Evolutionary conservation across 805 yeast species (phyloP).

Genomic region (Millerozyma acaciae): DNA sequence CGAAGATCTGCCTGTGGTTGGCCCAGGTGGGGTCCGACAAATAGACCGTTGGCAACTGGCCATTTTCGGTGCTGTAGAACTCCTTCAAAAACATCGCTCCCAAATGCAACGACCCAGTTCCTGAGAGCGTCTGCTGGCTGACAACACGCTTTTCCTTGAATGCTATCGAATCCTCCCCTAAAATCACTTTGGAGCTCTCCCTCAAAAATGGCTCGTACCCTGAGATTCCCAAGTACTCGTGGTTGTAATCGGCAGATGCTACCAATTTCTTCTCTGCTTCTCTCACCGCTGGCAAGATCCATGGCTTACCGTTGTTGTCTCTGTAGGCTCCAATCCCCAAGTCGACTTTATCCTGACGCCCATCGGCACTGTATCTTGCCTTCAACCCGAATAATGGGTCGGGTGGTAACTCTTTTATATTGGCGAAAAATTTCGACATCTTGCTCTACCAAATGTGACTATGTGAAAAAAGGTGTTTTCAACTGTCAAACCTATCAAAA

Average conservation of each 20-base stretch:
- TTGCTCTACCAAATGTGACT: too few species aligned
- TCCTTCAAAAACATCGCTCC: constrained; percentile 68
- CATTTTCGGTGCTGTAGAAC: constrained; percentile 40
- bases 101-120: constrained; percentile 88
- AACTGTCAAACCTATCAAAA: too few species aligned
- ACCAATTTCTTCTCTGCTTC: constrained; percentile 65
- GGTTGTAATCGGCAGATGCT: constrained; percentile 61
- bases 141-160: constrained; percentile 46
- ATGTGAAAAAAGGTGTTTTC: too few species aligned
- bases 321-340: constrained; percentile 81
- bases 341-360: constrained; percentile 69
- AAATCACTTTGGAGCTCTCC: constrained; percentile 69
- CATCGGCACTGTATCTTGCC: constrained; percentile 57
- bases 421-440: constrained; percentile 42
- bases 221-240: constrained; percentile 82
- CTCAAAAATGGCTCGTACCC: constrained; percentile 67
- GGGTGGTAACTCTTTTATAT: constrained; percentile 65
- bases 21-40: constrained; percentile 96
- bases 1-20: constrained; percentile 84
- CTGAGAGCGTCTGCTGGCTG: constrained; percentile 75
- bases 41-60: constrained; percentile 44
- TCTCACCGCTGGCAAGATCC: constrained; percentile 66
- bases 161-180: constrained; percentile 58
- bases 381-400: constrained; percentile 85
- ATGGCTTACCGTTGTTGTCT: constrained; percentile 65